phyloP scores from a whole-genome alignment of 768 basidiomycete species.

The Dacryopinax primogenitus region DNA sequence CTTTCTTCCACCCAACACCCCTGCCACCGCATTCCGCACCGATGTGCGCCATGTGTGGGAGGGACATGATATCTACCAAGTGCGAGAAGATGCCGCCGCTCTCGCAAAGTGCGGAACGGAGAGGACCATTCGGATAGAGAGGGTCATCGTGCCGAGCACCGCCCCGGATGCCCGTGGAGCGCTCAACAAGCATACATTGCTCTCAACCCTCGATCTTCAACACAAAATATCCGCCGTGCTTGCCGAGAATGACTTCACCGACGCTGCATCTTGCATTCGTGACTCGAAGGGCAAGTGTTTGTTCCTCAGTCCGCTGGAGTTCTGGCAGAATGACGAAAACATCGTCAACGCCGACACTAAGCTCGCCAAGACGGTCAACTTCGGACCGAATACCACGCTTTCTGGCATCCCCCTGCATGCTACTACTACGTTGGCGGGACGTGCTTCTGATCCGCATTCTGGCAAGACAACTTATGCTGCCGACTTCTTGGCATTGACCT shows the following conservation, averaged over 20 bases:
- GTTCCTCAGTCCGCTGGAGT: conserved; percentile 57
- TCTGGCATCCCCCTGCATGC: conserved; percentile 53
- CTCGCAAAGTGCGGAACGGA: conserved; percentile 58
- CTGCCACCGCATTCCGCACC: conserved; percentile 32
- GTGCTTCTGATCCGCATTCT: conserved; percentile 43
- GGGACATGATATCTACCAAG: conserved; percentile 46
- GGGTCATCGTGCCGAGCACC: conserved; percentile 54
- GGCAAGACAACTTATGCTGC: conserved; percentile 45
- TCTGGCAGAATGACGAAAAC: conserved; percentile 56
- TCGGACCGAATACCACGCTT: conserved; percentile 42
- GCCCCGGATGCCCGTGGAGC: conserved; percentile 38
- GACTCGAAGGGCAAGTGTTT: conserved; percentile 45
- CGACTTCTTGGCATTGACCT: conserved; percentile 62
- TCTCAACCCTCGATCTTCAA: conserved; percentile 54
- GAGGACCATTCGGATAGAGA: conserved; percentile 61
- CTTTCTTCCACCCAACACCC: conserved; percentile 38
- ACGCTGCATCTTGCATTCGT: conserved; percentile 42
- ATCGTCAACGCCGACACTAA: conserved; percentile 39
- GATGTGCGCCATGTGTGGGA: conserved; percentile 66
- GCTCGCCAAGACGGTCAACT: conserved; percentile 46
- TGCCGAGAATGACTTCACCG: conserved; percentile 22
- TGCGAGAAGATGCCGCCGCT: conserved; percentile 56
- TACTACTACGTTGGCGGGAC: conserved; percentile 64
- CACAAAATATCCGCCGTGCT: conserved; percentile 38
- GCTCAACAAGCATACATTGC: conserved; percentile 48